Evolutionary conservation across 1,139 yeast species (phyloP).

Genomic region (Sugiyamaella paludigena): DNA sequence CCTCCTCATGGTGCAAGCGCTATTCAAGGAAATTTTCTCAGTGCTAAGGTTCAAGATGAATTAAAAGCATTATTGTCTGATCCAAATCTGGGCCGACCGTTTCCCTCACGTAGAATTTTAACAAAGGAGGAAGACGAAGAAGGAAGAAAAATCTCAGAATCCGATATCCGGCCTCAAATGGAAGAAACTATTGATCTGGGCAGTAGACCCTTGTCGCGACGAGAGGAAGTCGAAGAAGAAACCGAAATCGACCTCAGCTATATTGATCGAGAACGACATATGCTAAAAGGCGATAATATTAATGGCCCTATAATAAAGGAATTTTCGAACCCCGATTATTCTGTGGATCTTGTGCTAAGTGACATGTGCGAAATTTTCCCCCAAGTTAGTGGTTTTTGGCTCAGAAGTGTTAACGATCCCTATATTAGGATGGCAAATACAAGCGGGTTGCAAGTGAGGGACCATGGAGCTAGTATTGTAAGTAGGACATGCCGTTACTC

Average conservation of each 20-base stretch:
- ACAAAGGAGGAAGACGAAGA: slow-evolving; percentile 5
- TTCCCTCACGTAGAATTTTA: slow-evolving; percentile 15
- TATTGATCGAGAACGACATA: slow-evolving; percentile 23
- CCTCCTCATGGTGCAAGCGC: slow-evolving; percentile 81
- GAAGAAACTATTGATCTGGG: too few species aligned
- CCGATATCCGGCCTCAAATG: too few species aligned
- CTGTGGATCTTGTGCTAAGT: slow-evolving; percentile 72
- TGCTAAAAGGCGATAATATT: not conserved
- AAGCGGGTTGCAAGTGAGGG: slow-evolving; percentile 59
- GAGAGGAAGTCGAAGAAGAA: slow-evolving; percentile 10
- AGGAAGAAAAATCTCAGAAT: not conserved
- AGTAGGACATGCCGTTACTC: too few species aligned
- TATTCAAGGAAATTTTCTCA: slow-evolving; percentile 82
- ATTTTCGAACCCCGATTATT: slow-evolving; percentile 25
- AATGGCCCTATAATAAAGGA: not conserved
- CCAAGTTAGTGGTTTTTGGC: slow-evolving; percentile 62
- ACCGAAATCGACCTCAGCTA: slow-evolving; percentile 32
- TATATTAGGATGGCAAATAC: slow-evolving; percentile 74
- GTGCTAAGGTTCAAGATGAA: slow-evolving; percentile 60
- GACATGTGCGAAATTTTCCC: slow-evolving; percentile 82
- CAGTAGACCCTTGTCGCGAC: too few species aligned
- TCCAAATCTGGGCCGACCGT: slow-evolving; percentile 32
- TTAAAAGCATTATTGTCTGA: slow-evolving; percentile 53
- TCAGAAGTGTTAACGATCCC: slow-evolving; percentile 75
- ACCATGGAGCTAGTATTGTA: slow-evolving; percentile 59